These are phyloP conservation scores for Isatis lusitanica DNA, from an alignment of 441 rosid species.

Conservation along the genomic window DNA sequence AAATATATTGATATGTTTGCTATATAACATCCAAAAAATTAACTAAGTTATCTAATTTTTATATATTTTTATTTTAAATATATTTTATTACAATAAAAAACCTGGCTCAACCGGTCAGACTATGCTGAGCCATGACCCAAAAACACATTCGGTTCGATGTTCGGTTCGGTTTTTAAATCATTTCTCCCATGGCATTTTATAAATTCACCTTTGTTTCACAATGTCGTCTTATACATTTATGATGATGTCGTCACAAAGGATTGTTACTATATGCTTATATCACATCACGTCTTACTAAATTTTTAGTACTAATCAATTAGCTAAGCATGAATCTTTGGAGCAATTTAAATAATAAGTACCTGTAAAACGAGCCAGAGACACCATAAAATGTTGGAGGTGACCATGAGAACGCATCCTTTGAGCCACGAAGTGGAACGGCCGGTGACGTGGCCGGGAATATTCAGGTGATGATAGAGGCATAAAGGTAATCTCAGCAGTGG, in stretches of 20 bases:
- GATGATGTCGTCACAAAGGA: not conserved
- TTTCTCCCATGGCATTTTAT: not conserved
- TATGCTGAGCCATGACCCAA: no score
- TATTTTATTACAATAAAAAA: no score
- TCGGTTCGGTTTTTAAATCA: no score
- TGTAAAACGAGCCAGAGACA: constrained; percentile 87
- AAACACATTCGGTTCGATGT: no score
- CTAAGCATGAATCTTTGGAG: not conserved
- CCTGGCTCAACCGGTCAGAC: no score
- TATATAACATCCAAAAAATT: no score
- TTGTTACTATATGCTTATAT: not conserved
- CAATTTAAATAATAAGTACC: constrained; percentile 41
- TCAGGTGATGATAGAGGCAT: constrained; percentile 36
- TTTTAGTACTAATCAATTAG: not conserved
- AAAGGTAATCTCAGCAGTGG: constrained; percentile 49
- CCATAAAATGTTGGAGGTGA: constrained; percentile 62
- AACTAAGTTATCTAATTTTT: no score
- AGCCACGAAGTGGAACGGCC: constrained; percentile 59
- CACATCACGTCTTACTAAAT: not conserved
- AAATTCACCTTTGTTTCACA: not conserved
- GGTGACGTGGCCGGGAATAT: constrained; percentile 31
- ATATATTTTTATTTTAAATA: no score
- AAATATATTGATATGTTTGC: no score
- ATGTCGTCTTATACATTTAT: not conserved
- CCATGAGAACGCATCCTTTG: constrained; percentile 83